Conservation (phyloP, 805 yeast species). For the Wickerhamiella galacta region DNA sequence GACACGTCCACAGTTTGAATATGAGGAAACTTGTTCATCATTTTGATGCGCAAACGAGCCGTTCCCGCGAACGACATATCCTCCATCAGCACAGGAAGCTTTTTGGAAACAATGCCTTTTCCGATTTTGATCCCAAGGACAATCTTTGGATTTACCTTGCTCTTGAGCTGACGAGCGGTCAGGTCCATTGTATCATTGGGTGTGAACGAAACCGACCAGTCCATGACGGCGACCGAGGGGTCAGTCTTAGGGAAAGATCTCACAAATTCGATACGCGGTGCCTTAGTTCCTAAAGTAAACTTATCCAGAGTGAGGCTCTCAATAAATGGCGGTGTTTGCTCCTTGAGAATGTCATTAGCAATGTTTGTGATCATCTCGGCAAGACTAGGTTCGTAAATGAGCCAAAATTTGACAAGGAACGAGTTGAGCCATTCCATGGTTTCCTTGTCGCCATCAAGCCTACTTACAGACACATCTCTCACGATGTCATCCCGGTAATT, state of each 20-base stretch:
- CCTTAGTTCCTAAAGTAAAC: constrained; percentile 86
- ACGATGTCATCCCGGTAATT: constrained; percentile 63
- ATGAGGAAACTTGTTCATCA: constrained; percentile 87
- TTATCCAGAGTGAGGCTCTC: constrained; percentile 73
- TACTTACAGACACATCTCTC: constrained; percentile 65
- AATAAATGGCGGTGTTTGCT: constrained; percentile 70
- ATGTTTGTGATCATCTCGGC: constrained; percentile 74
- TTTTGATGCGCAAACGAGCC: constrained; percentile 67
- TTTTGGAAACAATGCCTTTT: constrained; percentile 49
- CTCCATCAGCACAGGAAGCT: constrained; percentile 64
- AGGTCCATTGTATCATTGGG: constrained; percentile 83
- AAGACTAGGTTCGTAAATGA: constrained; percentile 72
- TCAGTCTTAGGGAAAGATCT: constrained; percentile 82
- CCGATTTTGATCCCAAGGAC: constrained; percentile 59
- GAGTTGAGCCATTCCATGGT: constrained; percentile 91
- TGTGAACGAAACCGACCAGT: constrained; percentile 82
- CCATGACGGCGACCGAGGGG: constrained; percentile 91
- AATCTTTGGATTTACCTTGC: constrained; percentile 65
- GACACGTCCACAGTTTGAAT: constrained; percentile 79
- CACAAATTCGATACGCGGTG: constrained; percentile 82
- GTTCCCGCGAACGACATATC: constrained; percentile 62
- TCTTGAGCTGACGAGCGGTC: constrained; percentile 69
- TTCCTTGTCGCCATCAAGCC: constrained; percentile 78
- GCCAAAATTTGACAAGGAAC: constrained; percentile 84
- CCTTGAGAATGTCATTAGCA: constrained; percentile 69